These are phyloP conservation scores for Pseudogymnoascus sp. DNA, from an alignment of 2,329 filamentous ascomycete genomes.

Conservation along the genomic window DNA sequence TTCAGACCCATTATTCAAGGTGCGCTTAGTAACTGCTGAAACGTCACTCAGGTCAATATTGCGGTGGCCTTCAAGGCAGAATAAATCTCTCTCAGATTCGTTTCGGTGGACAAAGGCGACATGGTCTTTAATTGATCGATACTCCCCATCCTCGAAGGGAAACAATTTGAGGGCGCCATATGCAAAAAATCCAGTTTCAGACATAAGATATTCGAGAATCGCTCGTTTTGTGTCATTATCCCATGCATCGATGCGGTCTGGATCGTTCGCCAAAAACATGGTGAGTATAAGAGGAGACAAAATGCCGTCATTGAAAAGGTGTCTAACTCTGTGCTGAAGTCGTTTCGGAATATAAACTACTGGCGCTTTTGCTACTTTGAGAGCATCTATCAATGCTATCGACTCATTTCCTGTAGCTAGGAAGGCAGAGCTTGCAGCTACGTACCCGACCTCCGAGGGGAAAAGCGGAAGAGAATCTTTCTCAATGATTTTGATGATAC, in stretches of 20 bases:
- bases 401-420: slow-evolving; percentile 14
- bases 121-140: background rate
- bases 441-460: slow-evolving; percentile 18
- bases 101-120: slow-evolving; percentile 17
- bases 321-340: slow-evolving; percentile 10
- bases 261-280: background rate
- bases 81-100: slow-evolving; percentile 17
- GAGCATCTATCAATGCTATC: slow-evolving; percentile 14
- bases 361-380: slow-evolving; percentile 19
- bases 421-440: slow-evolving; percentile 12
- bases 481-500: slow-evolving; percentile 16
- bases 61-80: slow-evolving; percentile 12
- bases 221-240: background rate
- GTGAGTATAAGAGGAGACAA: background rate
- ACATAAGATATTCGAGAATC: background rate
- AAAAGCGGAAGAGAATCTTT: slow-evolving; percentile 17
- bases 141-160: background rate
- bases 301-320: slow-evolving; percentile 12
- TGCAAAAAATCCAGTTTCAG: background rate
- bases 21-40: background rate
- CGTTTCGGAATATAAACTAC: slow-evolving; percentile 20
- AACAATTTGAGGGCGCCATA: background rate
- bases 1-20: background rate
- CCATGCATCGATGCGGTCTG: background rate
- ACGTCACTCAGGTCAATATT: slow-evolving; percentile 18